These are phyloP conservation scores for Xylaria sp. DNA, from an alignment of 2,329 filamentous ascomycete species.

Conservation along the genomic window DNA sequence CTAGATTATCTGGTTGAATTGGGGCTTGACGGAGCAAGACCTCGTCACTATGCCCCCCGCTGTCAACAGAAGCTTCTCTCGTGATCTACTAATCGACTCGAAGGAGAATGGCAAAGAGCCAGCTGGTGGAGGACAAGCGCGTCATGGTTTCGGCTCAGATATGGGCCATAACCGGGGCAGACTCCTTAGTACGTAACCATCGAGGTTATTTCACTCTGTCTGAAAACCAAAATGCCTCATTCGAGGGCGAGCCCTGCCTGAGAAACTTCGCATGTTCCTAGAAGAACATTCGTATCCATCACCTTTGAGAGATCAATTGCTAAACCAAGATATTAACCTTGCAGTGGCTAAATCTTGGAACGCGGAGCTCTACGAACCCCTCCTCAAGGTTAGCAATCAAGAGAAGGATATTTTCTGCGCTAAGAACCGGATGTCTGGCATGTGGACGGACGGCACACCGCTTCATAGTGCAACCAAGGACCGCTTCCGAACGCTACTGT, in stretches of 20 bases:
- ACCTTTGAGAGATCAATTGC: background rate
- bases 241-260: background rate
- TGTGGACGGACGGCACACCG: constrained; percentile 60
- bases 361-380: constrained; percentile 60
- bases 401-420: constrained; percentile 61
- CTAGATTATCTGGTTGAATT: constrained; percentile 51
- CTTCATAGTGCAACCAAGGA: constrained; percentile 44
- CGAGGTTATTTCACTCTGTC: background rate
- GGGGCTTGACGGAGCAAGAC: constrained; percentile 66
- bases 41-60: constrained; percentile 61
- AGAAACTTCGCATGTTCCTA: background rate
- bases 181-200: constrained; percentile 52
- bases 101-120: constrained; percentile 28
- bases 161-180: constrained; percentile 57
- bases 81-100: constrained; percentile 49
- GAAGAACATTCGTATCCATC: background rate
- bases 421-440: constrained; percentile 69
- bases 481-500: constrained; percentile 59
- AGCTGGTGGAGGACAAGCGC: constrained; percentile 30
- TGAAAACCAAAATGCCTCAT: background rate
- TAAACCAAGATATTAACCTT: background rate
- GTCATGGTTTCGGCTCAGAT: constrained; percentile 59
- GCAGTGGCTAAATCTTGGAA: constrained; percentile 66
- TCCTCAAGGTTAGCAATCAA: constrained; percentile 54
- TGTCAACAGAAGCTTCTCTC: constrained; percentile 60